Base-by-base conservation (phyloP, 805 yeast species). In the Sugiyamaella mastotermitis region DNA sequence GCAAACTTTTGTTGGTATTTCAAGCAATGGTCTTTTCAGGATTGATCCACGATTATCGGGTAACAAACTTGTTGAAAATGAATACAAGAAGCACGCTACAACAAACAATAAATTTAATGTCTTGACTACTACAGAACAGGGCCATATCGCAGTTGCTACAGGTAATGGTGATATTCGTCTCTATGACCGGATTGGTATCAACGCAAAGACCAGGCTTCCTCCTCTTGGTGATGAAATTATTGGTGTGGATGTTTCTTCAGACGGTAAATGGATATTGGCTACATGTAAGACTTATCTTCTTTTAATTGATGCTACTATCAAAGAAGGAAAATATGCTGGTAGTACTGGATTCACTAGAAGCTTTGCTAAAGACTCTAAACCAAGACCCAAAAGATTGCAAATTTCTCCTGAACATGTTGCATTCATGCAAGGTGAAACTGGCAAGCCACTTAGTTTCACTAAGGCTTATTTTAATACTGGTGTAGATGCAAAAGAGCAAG, bases 251-350 rank as follows among this genome's bases (percentile, higher is more conserved):
- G 76, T 74, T 1, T 77, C 94, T 4, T 74, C 81, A 15, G 88
- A 83, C 56, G 95, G 95, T 43, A 68, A 75, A 49, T 87, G 86
- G 81, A 53, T 86, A 29, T 64, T 87, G 42, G 92, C 87, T 1
- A 87, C 95, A 0, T 83, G 90, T 64, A 68, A 71, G 50, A 73
- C 76, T 1, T 83, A 83, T 53, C 61, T 87, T 44, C 64, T 87
- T 38, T 67, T 87, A 31, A 67, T 85, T 43, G 92, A 86, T 58
- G 65, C 78, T 10, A 64, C 68, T 27, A 76, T 81, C 41, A 76
- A 74, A 41, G 71, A 68, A 3, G 87, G 85, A 33, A 70, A 70
- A 51, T 67, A 80, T 51, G 67, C 65, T 3, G 83, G 83, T 14
- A 56, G 56, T 25, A 56, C 73, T 13, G 95, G 92, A 1, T 86